Conservation (phyloP, 345 rosid genomes). For the Excoecaria agallocha region DNA sequence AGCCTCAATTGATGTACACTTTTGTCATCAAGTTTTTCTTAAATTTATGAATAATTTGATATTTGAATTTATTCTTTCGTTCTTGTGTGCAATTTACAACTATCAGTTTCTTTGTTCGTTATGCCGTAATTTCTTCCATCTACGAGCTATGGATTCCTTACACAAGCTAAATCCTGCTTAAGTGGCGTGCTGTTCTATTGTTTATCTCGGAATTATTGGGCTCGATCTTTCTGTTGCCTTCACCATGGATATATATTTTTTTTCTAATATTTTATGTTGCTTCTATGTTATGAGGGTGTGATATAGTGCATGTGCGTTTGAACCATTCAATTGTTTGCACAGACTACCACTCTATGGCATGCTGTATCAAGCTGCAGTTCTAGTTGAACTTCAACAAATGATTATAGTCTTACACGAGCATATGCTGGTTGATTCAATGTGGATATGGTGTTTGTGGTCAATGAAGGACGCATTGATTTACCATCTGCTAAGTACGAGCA, state of each 20-base stretch:
- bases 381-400: not conserved
- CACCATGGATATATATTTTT: not conserved
- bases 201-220: not conserved
- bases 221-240: not conserved
- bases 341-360: not conserved
- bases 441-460: too few species aligned
- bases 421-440: not conserved
- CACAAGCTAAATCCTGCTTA: not conserved
- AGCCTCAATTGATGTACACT: conserved; percentile 23
- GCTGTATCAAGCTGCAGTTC: not conserved
- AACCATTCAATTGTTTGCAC: too few species aligned
- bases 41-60: conserved; percentile 18
- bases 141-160: not conserved
- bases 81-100: not conserved
- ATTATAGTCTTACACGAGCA: too few species aligned
- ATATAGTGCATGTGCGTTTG: too few species aligned
- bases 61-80: not conserved
- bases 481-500: too few species aligned
- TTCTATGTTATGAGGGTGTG: not conserved
- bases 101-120: not conserved
- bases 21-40: conserved; percentile 23
- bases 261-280: not conserved
- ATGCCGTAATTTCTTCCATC: not conserved
- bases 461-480: too few species aligned
- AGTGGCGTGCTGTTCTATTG: not conserved